phyloP scores from a whole-genome alignment of 2,329 filamentous ascomycete species.

The Nemania sp. region DNA sequence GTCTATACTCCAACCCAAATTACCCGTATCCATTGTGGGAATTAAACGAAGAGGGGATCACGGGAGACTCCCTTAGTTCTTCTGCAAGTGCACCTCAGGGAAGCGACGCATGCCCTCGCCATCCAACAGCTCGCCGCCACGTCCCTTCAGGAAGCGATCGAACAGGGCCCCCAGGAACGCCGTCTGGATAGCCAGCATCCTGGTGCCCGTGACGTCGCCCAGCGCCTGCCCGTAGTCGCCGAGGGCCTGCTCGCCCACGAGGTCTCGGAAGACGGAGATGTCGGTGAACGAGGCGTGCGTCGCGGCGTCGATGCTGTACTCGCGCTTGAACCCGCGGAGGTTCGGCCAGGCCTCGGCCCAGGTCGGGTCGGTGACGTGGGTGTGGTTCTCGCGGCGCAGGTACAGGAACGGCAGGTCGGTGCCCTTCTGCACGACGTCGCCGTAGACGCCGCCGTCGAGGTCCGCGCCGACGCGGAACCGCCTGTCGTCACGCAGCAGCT shows the following conservation, averaged over 20 bases:
- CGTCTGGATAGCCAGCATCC: constrained; percentile 22
- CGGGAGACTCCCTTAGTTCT: neutral
- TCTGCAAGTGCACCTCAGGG: constrained; percentile 25
- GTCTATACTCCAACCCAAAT: neutral
- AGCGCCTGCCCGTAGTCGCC: neutral
- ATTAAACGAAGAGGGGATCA: neutral
- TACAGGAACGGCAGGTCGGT: constrained; percentile 28
- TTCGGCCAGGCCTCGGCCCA: constrained; percentile 24
- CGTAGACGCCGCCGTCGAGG: constrained; percentile 46
- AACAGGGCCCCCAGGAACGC: constrained; percentile 24
- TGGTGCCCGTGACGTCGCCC: constrained; percentile 17
- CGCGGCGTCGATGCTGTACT: constrained; percentile 23
- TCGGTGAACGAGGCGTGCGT: constrained; percentile 35
- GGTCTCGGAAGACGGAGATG: constrained; percentile 15
- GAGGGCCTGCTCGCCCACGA: constrained; percentile 7
- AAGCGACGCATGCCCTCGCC: constrained; percentile 20
- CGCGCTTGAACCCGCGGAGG: constrained; percentile 28
- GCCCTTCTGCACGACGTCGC: constrained; percentile 16
- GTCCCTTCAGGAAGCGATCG: constrained; percentile 26
- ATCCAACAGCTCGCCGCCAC: constrained; percentile 25
- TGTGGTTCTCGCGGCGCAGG: constrained; percentile 21
- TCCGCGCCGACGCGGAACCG: constrained; percentile 46
- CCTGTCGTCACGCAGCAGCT: constrained; percentile 33
- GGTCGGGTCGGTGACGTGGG: constrained; percentile 14
- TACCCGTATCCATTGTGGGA: neutral